Conservation (phyloP, 352 stramenopile species). For the Pythium chondricola region DNA sequence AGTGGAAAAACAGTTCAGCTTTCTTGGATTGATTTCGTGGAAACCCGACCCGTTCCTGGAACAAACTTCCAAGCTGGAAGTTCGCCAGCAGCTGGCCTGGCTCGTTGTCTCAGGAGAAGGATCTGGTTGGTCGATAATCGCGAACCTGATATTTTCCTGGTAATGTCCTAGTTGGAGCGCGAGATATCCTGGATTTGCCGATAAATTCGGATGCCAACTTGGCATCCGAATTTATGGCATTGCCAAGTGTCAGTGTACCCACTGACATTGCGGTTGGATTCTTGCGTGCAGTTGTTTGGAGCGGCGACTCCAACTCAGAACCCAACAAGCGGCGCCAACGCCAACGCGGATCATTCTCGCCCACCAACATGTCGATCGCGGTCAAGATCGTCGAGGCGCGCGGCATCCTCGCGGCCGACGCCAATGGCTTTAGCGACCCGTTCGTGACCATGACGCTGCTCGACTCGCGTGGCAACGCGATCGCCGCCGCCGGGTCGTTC, state of each 20-base stretch:
- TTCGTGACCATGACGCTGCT: slow-evolving; percentile 68
- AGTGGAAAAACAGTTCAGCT: too few species aligned
- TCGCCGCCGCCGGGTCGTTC: slow-evolving; percentile 40
- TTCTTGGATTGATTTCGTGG: too few species aligned
- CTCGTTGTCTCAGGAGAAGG: not conserved
- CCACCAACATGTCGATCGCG: slow-evolving; percentile 17
- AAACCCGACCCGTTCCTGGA: too few species aligned
- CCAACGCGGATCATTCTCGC: not conserved
- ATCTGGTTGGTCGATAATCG: slow-evolving; percentile 5
- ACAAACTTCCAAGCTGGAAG: too few species aligned
- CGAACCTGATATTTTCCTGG: slow-evolving; percentile 14
- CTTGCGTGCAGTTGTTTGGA: not conserved
- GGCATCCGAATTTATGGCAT: too few species aligned
- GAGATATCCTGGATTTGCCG: slow-evolving; percentile 2
- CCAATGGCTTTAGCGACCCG: slow-evolving; percentile 60
- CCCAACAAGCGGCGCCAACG: not conserved
- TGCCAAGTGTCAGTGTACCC: slow-evolving; percentile 4
- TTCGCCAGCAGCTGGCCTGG: slow-evolving; percentile 2
- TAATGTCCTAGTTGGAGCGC: not conserved
- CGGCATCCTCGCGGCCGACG: slow-evolving; percentile 57
- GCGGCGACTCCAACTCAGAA: not conserved
- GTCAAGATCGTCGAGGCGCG: slow-evolving; percentile 59
- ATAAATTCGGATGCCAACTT: slow-evolving; percentile 3
- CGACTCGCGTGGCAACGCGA: slow-evolving; percentile 39
- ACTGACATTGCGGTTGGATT: not conserved